Evolutionary conservation across 2,329 filamentous ascomycete genomes (phyloP).

Genomic region (Nothopassalora personata): DNA sequence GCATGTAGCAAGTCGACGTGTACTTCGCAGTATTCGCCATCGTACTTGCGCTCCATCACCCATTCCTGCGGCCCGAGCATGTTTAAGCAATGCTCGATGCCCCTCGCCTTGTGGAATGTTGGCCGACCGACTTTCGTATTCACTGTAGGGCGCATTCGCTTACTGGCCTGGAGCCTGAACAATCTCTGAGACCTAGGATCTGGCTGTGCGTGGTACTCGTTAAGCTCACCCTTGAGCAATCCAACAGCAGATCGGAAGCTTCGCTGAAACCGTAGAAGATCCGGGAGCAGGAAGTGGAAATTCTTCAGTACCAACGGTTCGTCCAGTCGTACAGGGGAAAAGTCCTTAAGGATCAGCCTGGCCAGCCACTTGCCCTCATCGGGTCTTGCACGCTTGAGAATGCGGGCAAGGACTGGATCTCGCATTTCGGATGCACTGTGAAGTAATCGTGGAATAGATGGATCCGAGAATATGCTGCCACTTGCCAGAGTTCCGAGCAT

Average conservation of each 20-base stretch:
- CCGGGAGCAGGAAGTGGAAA: conserved; percentile 66
- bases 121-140: conserved; percentile 45
- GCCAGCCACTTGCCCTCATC: conserved; percentile 83
- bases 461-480: conserved; percentile 64
- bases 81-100: conserved; percentile 66
- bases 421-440: conserved; percentile 26
- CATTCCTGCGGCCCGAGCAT: conserved; percentile 57
- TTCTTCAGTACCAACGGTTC: conserved; percentile 50
- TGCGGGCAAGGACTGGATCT: conserved; percentile 46
- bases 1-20: conserved; percentile 64
- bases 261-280: conserved; percentile 64
- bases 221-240: conserved; percentile 46
- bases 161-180: conserved; percentile 30
- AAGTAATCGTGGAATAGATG: conserved; percentile 42
- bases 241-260: conserved; percentile 58
- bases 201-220: conserved; percentile 35
- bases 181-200: conserved; percentile 29
- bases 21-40: conserved; percentile 83
- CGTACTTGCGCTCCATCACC: conserved; percentile 76
- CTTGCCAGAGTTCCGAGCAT: conserved; percentile 63
- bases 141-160: conserved; percentile 34
- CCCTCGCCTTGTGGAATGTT: conserved; percentile 41
- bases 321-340: conserved; percentile 62
- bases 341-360: conserved; percentile 71
- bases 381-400: conserved; percentile 59